A percentile compares a stretch with the other conserved stretches of the same genome.
Conservation (phyloP, 257 asterid genomes). For the Capsicum baccatum region DNA sequence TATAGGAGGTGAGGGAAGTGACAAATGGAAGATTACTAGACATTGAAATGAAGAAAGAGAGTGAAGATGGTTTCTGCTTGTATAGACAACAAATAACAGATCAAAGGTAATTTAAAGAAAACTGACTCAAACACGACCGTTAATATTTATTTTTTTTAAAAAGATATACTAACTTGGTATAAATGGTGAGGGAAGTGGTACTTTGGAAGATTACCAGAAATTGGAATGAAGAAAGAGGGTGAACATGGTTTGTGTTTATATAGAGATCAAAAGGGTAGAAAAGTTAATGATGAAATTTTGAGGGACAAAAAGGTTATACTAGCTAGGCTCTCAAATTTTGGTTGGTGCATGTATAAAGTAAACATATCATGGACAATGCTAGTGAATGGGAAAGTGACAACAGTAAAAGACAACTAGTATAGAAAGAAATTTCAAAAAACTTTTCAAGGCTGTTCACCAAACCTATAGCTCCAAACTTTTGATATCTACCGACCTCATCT, state of each 20-base stretch:
- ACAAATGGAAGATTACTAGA: neutral
- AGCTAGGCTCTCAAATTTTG: neutral
- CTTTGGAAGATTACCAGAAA: neutral
- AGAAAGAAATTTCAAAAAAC: neutral
- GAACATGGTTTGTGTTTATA: neutral
- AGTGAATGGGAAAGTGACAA: conserved; percentile 7
- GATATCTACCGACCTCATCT: neutral
- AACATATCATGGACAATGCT: conserved; percentile 11
- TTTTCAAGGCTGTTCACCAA: neutral
- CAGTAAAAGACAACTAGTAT: neutral
- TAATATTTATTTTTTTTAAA: no score
- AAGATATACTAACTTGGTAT: no score
- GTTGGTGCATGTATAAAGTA: conserved; percentile 21
- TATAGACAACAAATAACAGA: neutral
- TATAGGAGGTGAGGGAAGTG: neutral
- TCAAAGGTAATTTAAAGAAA: neutral
- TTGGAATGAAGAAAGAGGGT: conserved; percentile 19
- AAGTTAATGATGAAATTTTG: neutral
- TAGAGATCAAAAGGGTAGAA: neutral
- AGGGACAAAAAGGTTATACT: neutral
- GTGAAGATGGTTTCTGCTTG: neutral
- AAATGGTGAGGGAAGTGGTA: neutral
- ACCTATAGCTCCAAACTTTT: no score
- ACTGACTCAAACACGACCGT: neutral
- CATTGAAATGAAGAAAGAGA: neutral